Conservation (phyloP, 2,329 filamentous ascomycete genomes). For the Colletotrichum sp. region DNA sequence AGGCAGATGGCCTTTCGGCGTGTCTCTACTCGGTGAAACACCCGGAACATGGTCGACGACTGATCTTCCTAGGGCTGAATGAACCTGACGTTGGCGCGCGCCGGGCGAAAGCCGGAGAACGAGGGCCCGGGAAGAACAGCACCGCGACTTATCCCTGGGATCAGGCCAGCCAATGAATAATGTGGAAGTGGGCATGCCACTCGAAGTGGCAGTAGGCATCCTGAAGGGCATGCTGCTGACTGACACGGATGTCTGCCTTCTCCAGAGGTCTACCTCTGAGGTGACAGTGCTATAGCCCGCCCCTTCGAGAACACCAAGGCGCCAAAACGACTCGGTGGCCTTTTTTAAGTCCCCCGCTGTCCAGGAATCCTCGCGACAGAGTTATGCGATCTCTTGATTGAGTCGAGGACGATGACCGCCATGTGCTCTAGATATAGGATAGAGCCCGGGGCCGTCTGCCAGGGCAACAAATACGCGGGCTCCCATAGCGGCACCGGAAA, state of each 20-base stretch:
- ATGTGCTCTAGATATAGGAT: neutral
- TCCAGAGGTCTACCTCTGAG: neutral
- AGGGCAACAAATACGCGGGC: neutral
- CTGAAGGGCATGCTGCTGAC: neutral
- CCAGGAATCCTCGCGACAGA: neutral
- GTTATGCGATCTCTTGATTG: neutral
- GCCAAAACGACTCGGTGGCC: neutral
- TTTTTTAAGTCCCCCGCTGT: neutral
- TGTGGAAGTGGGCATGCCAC: neutral
- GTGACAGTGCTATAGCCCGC: neutral
- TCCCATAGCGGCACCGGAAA: neutral
- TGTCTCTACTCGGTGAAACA: neutral
- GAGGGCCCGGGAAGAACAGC: neutral
- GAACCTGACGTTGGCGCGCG: fast-evolving
- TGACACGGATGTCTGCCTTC: neutral
- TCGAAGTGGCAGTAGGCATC: too few relatives aligned
- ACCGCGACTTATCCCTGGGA: neutral
- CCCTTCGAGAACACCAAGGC: neutral
- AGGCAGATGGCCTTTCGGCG: neutral
- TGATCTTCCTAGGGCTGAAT: neutral
- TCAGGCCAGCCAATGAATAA: neutral
- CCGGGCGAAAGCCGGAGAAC: neutral
- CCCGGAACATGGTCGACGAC: neutral
- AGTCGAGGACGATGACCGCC: neutral
- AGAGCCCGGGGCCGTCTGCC: neutral